Conservation (phyloP, 495 filamentous ascomycete genomes). For the Antarctomyces pellizariae region DNA sequence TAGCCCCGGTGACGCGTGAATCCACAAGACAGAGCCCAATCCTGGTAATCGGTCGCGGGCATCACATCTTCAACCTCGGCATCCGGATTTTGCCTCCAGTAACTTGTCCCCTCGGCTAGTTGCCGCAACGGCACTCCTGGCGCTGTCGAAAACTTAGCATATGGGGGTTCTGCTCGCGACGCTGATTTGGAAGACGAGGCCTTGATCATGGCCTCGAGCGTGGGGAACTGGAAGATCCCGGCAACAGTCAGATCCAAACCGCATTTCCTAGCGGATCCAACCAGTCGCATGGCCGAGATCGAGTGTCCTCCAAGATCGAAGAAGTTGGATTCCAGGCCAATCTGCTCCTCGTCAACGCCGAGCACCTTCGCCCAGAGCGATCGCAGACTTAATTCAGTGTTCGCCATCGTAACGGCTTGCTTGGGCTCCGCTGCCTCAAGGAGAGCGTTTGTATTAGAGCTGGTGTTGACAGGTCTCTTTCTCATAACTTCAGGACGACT, state of each 20-base stretch:
- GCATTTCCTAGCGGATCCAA: constrained; percentile 26
- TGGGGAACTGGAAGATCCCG: constrained; percentile 17
- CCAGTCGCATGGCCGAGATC: constrained; percentile 43
- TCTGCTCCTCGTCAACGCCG: constrained; percentile 13
- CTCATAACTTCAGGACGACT: too few relatives aligned
- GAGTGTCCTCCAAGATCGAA: constrained; percentile 42
- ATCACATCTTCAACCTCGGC: constrained; percentile 6
- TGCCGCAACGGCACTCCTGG: too few relatives aligned
- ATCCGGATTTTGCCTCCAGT: too few relatives aligned
- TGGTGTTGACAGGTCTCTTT: too few relatives aligned
- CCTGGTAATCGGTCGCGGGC: constrained; percentile 7
- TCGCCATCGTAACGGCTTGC: too few relatives aligned
- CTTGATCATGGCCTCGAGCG: neutral
- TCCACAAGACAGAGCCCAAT: constrained; percentile 4
- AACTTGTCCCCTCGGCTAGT: too few relatives aligned
- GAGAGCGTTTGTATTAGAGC: too few relatives aligned
- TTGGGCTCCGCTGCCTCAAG: too few relatives aligned
- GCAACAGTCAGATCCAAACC: constrained; percentile 31
- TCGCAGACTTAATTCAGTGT: constrained; percentile 18
- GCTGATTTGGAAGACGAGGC: too few relatives aligned
- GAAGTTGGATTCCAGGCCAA: constrained; percentile 30
- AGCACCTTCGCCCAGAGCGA: constrained; percentile 24
- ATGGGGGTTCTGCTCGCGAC: too few relatives aligned
- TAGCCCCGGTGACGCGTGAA: constrained; percentile 4
- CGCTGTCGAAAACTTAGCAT: too few relatives aligned